A percentile compares a stretch with the other conserved stretches of the same genome.
phyloP scores from a whole-genome alignment of 305 asterid species.

The Stenogyne calaminthoides region DNA sequence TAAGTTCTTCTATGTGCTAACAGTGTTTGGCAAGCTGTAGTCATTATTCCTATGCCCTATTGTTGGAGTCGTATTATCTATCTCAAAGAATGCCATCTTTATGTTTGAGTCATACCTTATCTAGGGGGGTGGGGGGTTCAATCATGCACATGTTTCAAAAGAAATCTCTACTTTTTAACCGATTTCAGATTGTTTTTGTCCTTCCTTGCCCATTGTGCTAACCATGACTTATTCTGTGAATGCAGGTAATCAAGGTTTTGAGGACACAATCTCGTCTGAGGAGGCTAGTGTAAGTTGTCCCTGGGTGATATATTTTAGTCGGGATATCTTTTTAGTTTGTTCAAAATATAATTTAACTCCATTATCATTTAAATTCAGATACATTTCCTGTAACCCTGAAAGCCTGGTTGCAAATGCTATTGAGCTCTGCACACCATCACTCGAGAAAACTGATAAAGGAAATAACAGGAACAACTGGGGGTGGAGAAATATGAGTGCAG shows the following conservation, averaged over 20 bases:
- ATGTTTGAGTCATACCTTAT: too few species aligned
- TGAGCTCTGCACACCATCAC: constrained; percentile 95
- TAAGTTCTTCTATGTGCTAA: not conserved
- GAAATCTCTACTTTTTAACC: not conserved
- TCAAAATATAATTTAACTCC: constrained; percentile 8
- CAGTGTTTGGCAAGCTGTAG: not conserved
- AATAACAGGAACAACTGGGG: constrained; percentile 67
- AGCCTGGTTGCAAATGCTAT: constrained; percentile 97
- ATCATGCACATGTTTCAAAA: not conserved
- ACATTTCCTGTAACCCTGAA: constrained; percentile 97
- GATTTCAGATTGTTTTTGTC: too few species aligned
- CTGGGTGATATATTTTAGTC: not conserved
- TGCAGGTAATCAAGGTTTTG: constrained; percentile 86
- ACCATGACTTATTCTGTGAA: constrained; percentile 13
- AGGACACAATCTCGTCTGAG: constrained; percentile 75
- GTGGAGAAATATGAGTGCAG: constrained; percentile 87
- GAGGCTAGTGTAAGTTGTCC: constrained; percentile 87
- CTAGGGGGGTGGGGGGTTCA: too few species aligned
- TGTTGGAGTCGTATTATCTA: too few species aligned
- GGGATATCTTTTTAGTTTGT: constrained; percentile 2
- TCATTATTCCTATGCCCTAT: not conserved
- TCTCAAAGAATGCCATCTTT: too few species aligned
- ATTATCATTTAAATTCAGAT: constrained; percentile 52
- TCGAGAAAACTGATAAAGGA: constrained; percentile 57
- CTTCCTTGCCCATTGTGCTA: too few species aligned